Evolutionary conservation across 164 flowering plant genomes (phyloP), one percentile per base, ranked within the genome.

Genomic region (Taxillus chinensis): DNA sequence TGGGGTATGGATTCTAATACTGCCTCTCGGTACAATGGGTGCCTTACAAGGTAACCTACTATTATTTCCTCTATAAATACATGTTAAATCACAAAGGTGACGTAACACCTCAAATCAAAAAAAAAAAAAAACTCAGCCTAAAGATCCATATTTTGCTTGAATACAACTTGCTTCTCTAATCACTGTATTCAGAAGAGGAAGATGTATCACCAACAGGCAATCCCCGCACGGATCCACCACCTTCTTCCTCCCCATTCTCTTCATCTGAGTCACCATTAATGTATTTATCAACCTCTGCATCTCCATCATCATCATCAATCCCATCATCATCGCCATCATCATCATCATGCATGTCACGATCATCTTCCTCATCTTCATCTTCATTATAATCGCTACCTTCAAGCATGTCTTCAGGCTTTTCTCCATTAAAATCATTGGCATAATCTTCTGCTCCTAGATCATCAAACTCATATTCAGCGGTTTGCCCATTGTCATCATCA

Each of bases 181-280:
- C 86, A 67, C 91, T 87, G 63, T 76, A 85, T 1, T 80, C 89
- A 4, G 90, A 78, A 7, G 72, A 41, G 3, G 81, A 77, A 43
- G 55, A 73, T 3, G 71, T 70, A 38, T 61, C 86, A 11, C 75
- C 79, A 43, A 81, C 85, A 40, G 63, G 72, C 41, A 73, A 81
- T 16, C 59, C 76, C 39, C 70, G 67, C 57, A 48, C 72, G 15
- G 57, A 73, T 15, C 53, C 68, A 37, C 74, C 76, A 14, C 55
- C 72, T n/a, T 69, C 78, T 12, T 62, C 64, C 48, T 60, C 64
- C 7, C 54, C 74, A 15, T 71, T 77, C 5, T 60, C 77, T 4
- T 43, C 76, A 2, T 77, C 79, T 4, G 27, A 27, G 13, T 11
- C 51, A 7, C 63, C 77, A 0, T 71, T 69, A 15, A 62, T 63